These are phyloP conservation scores for Zasmidium cellare DNA, from an alignment of 2,329 filamentous ascomycete genomes.

Conservation along the genomic window DNA sequence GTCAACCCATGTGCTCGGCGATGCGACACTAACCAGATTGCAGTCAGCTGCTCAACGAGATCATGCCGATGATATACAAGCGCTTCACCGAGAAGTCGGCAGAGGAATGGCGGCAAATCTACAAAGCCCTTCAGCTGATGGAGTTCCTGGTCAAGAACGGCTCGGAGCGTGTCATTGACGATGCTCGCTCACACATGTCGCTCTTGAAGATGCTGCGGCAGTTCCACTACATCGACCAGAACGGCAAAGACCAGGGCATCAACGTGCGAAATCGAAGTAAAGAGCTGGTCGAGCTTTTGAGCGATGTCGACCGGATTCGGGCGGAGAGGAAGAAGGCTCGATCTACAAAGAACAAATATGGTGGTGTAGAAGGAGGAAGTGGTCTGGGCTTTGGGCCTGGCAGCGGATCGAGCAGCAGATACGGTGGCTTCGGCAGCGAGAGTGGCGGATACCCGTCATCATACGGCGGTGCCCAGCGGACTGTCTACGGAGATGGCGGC, in stretches of 20 bases:
- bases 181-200: slow-evolving; percentile 91
- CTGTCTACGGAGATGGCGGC: slow-evolving; percentile 92
- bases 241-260: slow-evolving; percentile 97
- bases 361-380: slow-evolving; percentile 83
- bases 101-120: slow-evolving; percentile 98
- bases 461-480: slow-evolving; percentile 64
- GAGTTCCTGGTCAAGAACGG: slow-evolving; percentile 98
- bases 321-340: slow-evolving; percentile 82
- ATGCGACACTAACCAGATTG: slow-evolving; percentile 6
- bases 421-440: slow-evolving; percentile 90
- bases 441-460: slow-evolving; percentile 50
- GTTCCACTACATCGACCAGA: slow-evolving; percentile 94
- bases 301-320: slow-evolving; percentile 84
- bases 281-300: slow-evolving; percentile 88
- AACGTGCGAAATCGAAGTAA: slow-evolving; percentile 97
- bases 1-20: neutral
- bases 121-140: slow-evolving; percentile 91
- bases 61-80: slow-evolving; percentile 99
- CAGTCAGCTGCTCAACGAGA: slow-evolving; percentile 95
- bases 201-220: slow-evolving; percentile 97
- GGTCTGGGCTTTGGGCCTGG: slow-evolving; percentile 58
- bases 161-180: slow-evolving; percentile 94
- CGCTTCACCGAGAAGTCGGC: slow-evolving; percentile 97
- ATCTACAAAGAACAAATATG: slow-evolving; percentile 89
- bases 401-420: slow-evolving; percentile 58